These are phyloP conservation scores for Coemansia sp. DNA, from an alignment of 192 early-diverging fungal genomes.

Conservation along the genomic window DNA sequence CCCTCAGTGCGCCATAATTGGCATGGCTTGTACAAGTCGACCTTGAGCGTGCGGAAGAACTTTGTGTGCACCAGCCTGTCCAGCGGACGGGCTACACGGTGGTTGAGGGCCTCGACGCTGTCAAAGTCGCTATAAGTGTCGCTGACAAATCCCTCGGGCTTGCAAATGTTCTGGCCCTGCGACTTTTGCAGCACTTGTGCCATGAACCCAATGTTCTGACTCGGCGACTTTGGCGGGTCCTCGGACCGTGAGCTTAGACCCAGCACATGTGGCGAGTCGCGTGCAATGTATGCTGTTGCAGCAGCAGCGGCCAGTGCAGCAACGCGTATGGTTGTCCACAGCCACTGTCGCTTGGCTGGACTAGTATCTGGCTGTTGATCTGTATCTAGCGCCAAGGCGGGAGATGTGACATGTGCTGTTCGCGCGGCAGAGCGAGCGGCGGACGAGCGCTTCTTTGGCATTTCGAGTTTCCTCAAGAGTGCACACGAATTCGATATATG, in stretches of 20 bases:
- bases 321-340: constrained; percentile 34
- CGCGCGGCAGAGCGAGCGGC: constrained; percentile 5
- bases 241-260: constrained; percentile 21
- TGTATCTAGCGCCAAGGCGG: neutral
- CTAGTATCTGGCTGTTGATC: neutral
- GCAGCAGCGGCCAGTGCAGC: constrained; percentile 37
- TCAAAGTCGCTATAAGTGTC: constrained; percentile 67
- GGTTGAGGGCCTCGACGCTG: constrained; percentile 74
- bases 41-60: constrained; percentile 91
- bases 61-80: constrained; percentile 76
- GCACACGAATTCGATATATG: neutral
- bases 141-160: constrained; percentile 50
- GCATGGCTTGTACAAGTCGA: constrained; percentile 85
- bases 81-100: constrained; percentile 65
- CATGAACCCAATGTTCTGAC: constrained; percentile 55
- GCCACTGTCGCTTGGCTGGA: constrained; percentile 25
- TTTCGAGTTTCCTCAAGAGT: neutral
- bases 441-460: constrained; percentile 37
- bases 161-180: constrained; percentile 58
- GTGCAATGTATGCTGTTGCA: constrained; percentile 43
- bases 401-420: neutral
- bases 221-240: constrained; percentile 17
- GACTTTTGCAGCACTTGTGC: constrained; percentile 57
- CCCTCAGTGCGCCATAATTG: constrained; percentile 86
- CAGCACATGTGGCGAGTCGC: constrained; percentile 43